Base-by-base conservation (phyloP, 768 basidiomycete genomes). In the Kondoa subrosea region DNA sequence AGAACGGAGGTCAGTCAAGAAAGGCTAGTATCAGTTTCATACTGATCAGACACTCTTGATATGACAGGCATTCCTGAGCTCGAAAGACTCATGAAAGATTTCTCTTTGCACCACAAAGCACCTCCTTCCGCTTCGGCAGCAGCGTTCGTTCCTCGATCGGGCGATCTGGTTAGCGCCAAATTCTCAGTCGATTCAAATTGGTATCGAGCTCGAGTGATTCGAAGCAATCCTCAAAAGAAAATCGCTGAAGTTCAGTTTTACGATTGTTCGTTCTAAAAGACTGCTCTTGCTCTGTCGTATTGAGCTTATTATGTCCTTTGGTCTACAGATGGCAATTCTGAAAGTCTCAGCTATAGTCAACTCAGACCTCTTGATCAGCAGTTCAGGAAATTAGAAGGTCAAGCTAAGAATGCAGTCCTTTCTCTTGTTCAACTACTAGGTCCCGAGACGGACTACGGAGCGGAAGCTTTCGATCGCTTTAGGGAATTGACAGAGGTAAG, bases 211-310 rank as follows among this genome's bases (percentile, higher is more conserved):
- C 88, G 85, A 79, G 85, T 96, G 69, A 87, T 87, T 65, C 83
- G 88, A 26, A 79, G 84, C n/a, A 92, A 89, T 58, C 84, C 89
- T 2, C 73, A 88, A 56, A 95, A 92, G 79, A 91, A 87, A 75
- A 90, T 95, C 77, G 91, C 90, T 3, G 89, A 95, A 76, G 86
- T 99, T 34, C 85, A 86, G 4, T 96, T 96, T 79, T 92, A 96
- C 72, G 79, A 80, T 64, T 61, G 16, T 66, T 60, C 60, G 34
- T 1, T 26, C n/a, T 40, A 50, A 3, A 32, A 66, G 4, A 4
- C 25, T 40, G 14, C 17, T 66, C 70, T 25, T 30, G 66, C 59
- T 26, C 27, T 29, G 14, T 16, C 50, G 29, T 12, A 25, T 16
- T 21, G 56, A 50, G 31, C 40, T 63, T 66, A 2, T 62, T n/a